Percentiles rank a stretch among this genome's conserved stretches.
These are phyloP conservation scores for Colletotrichum orbiculare DNA, from an alignment of 2,329 filamentous ascomycete species.

Conservation along the genomic window DNA sequence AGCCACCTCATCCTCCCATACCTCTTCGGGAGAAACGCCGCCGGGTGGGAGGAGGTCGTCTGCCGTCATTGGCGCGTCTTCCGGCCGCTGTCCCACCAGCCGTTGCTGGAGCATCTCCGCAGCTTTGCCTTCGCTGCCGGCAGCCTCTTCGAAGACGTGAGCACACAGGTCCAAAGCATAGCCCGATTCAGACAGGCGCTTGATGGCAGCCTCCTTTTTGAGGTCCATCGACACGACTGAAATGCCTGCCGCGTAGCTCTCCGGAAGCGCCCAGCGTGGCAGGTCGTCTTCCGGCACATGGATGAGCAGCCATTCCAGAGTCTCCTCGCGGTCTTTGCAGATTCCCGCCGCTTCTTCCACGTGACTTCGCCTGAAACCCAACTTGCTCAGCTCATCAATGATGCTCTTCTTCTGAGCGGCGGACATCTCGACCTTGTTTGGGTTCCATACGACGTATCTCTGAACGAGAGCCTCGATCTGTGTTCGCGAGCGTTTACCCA, in stretches of 20 bases:
- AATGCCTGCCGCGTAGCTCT: conserved; percentile 90
- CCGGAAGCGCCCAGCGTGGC: conserved; percentile 91
- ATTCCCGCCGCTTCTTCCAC: conserved; percentile 87
- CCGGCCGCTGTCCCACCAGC: conserved; percentile 30
- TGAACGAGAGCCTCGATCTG: conserved; percentile 85
- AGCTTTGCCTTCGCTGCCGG: conserved; percentile 79
- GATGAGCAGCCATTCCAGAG: conserved; percentile 94
- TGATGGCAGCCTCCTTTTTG: conserved; percentile 83
- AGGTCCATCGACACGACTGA: conserved; percentile 86
- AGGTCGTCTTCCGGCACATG: conserved; percentile 97
- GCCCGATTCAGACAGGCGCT: conserved; percentile 82
- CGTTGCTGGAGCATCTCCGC: conserved; percentile 80
- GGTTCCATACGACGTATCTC: conserved; percentile 87
- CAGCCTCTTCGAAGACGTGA: conserved; percentile 76
- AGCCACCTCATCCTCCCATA: conserved; percentile 87
- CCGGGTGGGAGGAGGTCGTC: conserved; percentile 33
- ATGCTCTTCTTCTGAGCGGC: conserved; percentile 67
- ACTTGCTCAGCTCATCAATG: conserved; percentile 77
- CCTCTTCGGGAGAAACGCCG: conserved; percentile 62
- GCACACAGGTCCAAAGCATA: conserved; percentile 88
- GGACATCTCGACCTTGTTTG: conserved; percentile 76
- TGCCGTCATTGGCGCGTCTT: conserved; percentile 28
- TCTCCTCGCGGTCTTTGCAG: conserved; percentile 92
- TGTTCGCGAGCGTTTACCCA: conserved; percentile 83
- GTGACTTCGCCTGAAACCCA: conserved; percentile 91